Evolutionary conservation across 345 rosid species (phyloP).

Genomic region (Psidium guajava): DNA sequence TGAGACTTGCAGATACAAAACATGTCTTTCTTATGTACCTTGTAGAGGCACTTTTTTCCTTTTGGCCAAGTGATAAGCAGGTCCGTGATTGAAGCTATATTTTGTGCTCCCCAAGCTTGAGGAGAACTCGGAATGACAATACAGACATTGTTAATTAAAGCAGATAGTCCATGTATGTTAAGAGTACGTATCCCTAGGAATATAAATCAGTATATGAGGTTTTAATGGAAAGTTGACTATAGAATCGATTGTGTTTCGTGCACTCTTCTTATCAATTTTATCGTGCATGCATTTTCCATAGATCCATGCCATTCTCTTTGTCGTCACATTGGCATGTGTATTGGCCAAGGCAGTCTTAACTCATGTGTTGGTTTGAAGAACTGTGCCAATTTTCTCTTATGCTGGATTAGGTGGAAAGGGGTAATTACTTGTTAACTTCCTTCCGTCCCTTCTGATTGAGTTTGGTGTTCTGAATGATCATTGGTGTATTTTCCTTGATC

Average conservation of each 20-base stretch:
- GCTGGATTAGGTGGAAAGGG: background rate
- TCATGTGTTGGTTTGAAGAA: background rate
- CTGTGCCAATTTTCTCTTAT: background rate
- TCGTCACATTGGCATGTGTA: background rate
- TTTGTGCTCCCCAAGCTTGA: background rate
- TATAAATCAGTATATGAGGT: background rate
- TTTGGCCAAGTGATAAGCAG: background rate
- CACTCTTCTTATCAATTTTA: background rate
- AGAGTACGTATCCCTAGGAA: background rate
- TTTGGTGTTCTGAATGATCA: background rate
- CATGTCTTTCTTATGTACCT: background rate
- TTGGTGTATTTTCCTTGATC: slow-evolving; percentile 1
- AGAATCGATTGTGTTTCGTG: background rate
- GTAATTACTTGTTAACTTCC: background rate
- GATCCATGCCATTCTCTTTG: background rate
- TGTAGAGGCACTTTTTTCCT: background rate
- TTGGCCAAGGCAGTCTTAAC: background rate
- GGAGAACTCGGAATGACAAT: background rate
- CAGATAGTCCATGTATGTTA: background rate
- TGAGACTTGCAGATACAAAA: background rate
- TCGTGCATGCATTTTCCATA: background rate
- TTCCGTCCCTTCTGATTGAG: background rate
- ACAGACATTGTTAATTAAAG: background rate
- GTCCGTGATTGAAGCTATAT: background rate
- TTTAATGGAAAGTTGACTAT: background rate